phyloP scores from a whole-genome alignment of 164 flowering plant species.

The Umbellularia californica region DNA sequence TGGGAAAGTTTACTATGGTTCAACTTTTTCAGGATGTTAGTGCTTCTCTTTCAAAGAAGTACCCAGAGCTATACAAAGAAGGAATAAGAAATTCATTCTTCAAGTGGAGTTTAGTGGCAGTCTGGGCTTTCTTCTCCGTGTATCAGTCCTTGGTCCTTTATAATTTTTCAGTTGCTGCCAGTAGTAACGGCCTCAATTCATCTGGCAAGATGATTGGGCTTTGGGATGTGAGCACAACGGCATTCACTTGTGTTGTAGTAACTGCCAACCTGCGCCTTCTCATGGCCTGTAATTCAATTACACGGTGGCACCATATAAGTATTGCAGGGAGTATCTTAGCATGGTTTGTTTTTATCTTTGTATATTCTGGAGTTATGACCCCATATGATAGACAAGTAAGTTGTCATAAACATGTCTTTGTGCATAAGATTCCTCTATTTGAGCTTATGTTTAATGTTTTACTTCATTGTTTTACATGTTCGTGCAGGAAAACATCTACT shows the following conservation, averaged over 20 bases:
- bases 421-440: background rate
- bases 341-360: conserved; percentile 81
- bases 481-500: conserved; percentile 77
- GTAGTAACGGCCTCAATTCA: conserved; percentile 42
- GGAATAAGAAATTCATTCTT: conserved; percentile 81
- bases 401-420: background rate
- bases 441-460: conserved; percentile 2
- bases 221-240: conserved; percentile 97
- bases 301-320: conserved; percentile 86
- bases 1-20: no score
- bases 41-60: conserved; percentile 85
- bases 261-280: conserved; percentile 92
- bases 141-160: conserved; percentile 79
- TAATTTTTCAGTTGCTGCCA: conserved; percentile 54
- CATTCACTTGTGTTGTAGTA: conserved; percentile 79
- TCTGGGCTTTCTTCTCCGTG: conserved; percentile 79
- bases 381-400: conserved; percentile 58
- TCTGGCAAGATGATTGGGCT: conserved; percentile 83
- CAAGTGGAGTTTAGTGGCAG: conserved; percentile 77
- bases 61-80: conserved; percentile 83
- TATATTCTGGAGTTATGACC: conserved; percentile 67
- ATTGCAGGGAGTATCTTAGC: conserved; percentile 88
- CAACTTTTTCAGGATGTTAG: conserved; percentile 68
- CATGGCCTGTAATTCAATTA: conserved; percentile 72
- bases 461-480: conserved; percentile 3